Evolutionary conservation across 2,329 filamentous ascomycete species (phyloP).

Genomic region (Pestalotiopsis fici): DNA sequence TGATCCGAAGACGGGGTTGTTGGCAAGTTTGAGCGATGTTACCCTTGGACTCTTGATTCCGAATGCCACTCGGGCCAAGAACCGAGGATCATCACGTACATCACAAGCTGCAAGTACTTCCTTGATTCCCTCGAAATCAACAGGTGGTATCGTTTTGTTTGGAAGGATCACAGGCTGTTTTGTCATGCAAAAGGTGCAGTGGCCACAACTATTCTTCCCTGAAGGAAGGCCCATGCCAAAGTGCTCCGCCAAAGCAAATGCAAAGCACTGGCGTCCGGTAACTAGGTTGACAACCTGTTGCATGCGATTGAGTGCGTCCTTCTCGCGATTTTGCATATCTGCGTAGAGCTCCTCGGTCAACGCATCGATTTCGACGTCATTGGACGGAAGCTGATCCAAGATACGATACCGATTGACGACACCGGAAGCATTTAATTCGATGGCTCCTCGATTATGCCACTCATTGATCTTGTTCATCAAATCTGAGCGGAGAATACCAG

Average conservation of each 20-base stretch:
- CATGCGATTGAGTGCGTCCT: conserved; percentile 52
- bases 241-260: conserved; percentile 51
- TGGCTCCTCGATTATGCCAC: conserved; percentile 48
- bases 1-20: conserved; percentile 47
- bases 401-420: conserved; percentile 57
- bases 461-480: conserved; percentile 56
- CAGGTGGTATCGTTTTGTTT: conserved; percentile 33
- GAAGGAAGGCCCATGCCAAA: conserved; percentile 56
- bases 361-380: conserved; percentile 37
- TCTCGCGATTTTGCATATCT: conserved; percentile 52
- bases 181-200: conserved; percentile 53
- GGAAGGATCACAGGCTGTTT: conserved; percentile 38
- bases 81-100: conserved; percentile 57
- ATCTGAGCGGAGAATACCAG: conserved; percentile 41
- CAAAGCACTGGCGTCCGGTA: conserved; percentile 52
- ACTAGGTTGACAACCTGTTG: conserved; percentile 54
- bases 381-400: conserved; percentile 44
- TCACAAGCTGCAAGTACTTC: conserved; percentile 43
- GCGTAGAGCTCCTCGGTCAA: conserved; percentile 49
- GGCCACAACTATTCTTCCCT: conserved; percentile 47
- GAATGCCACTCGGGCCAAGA: conserved; percentile 61
- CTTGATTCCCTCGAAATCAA: conserved; percentile 41
- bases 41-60: conserved; percentile 62
- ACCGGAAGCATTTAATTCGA: conserved; percentile 53
- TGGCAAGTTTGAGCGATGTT: conserved; percentile 47